phyloP scores from a whole-genome alignment of 1,139 yeast species.

The Saccharomyces hybrid region DNA sequence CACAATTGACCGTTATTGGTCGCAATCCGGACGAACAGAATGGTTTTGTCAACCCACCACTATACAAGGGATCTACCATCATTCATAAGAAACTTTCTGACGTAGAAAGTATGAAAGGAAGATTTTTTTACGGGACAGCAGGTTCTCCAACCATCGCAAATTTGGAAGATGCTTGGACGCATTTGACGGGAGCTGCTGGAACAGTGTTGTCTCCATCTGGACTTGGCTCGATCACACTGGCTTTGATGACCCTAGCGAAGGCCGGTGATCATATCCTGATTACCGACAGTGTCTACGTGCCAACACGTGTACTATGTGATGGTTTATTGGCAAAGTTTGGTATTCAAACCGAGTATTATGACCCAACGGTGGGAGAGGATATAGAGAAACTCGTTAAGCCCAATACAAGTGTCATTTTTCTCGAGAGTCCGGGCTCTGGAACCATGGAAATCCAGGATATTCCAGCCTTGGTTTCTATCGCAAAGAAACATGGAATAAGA shows the following conservation, averaged over 20 bases:
- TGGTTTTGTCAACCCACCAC: conserved; percentile 10
- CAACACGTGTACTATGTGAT: conserved; percentile 4
- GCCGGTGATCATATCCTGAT: conserved; percentile 10
- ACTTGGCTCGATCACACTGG: conserved; percentile 9
- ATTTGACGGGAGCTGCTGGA: conserved; percentile 10
- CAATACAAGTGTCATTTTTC: conserved; percentile 7
- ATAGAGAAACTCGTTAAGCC: conserved; percentile 7
- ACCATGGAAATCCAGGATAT: conserved; percentile 12
- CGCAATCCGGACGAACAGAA: conserved; percentile 8
- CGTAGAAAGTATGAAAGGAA: conserved; percentile 6
- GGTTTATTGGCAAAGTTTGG: conserved; percentile 1
- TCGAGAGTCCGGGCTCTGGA: conserved; percentile 11
- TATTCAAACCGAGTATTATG: conserved; percentile 8
- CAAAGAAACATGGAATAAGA: conserved; percentile 7
- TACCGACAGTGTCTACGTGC: conserved; percentile 8
- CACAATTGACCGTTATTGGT: conserved; percentile 8
- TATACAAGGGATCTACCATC: conserved; percentile 11
- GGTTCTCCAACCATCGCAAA: conserved; percentile 10
- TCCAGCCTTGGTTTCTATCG: conserved; percentile 8
- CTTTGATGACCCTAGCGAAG: conserved; percentile 7
- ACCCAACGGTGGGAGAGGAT: conserved; percentile 8
- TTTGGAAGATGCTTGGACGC: conserved; percentile 11
- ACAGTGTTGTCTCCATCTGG: conserved; percentile 11
- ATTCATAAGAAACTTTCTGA: conserved; percentile 8
- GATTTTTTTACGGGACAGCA: conserved; percentile 10